Conservation (phyloP, 495 filamentous ascomycete species). For the Aspergillus coremiiformis region DNA sequence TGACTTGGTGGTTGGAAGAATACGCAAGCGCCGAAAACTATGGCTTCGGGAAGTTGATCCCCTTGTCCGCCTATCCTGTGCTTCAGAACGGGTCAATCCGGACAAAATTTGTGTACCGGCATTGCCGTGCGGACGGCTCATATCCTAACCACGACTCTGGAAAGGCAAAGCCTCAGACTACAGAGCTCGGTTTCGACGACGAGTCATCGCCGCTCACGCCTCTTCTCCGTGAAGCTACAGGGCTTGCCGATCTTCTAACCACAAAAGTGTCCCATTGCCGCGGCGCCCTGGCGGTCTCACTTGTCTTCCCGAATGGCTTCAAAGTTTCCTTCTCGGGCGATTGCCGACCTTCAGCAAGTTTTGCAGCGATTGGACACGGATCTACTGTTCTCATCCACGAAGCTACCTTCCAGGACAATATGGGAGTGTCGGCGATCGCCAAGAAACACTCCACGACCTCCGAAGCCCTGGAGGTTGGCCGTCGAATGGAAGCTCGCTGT, state of each 20-base stretch:
- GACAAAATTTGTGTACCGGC: constrained; percentile 27
- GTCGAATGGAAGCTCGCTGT: constrained; percentile 65
- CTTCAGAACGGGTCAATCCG: constrained; percentile 9
- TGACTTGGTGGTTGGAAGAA: constrained; percentile 68
- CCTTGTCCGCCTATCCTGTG: constrained; percentile 31
- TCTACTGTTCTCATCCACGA: constrained; percentile 87
- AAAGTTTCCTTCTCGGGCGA: constrained; percentile 91
- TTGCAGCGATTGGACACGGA: constrained; percentile 61
- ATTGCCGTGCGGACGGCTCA: constrained; percentile 21
- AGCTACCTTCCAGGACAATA: constrained; percentile 87
- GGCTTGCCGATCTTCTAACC: constrained; percentile 40
- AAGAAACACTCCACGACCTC: constrained; percentile 85
- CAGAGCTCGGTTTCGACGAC: constrained; percentile 23
- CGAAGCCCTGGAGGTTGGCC: constrained; percentile 75
- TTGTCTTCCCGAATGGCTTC: constrained; percentile 73
- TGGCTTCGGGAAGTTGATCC: constrained; percentile 54
- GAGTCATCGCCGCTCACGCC: constrained; percentile 20
- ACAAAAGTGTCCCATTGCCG: constrained; percentile 69
- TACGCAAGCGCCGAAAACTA: constrained; percentile 71
- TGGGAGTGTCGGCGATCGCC: constrained; percentile 64
- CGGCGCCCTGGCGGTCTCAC: constrained; percentile 63
- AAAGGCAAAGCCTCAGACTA: constrained; percentile 6
- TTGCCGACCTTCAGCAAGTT: constrained; percentile 66
- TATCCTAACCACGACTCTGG: constrained; percentile 16
- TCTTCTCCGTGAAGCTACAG: constrained; percentile 34